Base-by-base conservation (phyloP, 176 grass and related monocot genomes). In the Zoysia pacifica region DNA sequence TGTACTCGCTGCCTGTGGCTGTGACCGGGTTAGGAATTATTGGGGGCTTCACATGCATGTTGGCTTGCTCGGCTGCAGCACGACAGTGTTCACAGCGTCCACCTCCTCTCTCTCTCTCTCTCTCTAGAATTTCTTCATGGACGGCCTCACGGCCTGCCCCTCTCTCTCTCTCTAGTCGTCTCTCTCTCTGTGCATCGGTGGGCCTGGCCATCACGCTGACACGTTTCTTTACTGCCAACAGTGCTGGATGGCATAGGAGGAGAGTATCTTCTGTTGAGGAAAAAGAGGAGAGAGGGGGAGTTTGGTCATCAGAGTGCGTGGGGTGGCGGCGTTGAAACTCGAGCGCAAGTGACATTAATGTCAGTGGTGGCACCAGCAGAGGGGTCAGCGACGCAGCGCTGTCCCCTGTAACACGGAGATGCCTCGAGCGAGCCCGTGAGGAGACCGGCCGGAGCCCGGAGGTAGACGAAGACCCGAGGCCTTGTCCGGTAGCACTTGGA, bases 1-100 rank as follows among this genome's bases (percentile, higher is more conserved):
- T 59, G 70, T 54, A 16, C 16, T 71, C 53, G 53, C 66, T 51
- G 28, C 28, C 28, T 28, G 42, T 9, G 58, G 64, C 38, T 42
- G 75, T 18, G 43, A 1, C 65, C 7, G 74, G 56, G 63, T 43
- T 77, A 76, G 82, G 83, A 88, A 89, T 92, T 92, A 89, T 92
- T 92, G 90, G 84, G 85, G 84, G 77, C 52, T 81, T 89, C 91
- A 93, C 91, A 89, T 93, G 87, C 91, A 77, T 80, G 81, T 81
- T 84, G 77, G 68, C 83, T 76, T 83, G 67, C 75, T 45, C 65
- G 52, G 46, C 68, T 46, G 44, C 71, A 52, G 56, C 65, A 39
- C 63, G 76, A 79, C 86, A 75, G 81, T 14, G 75, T 60, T 83
- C 80, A 66, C 68, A 70, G 56, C 67, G 43, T 66, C 28, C 28